These are phyloP conservation scores for Macrocybe gigantea DNA, from an alignment of 768 basidiomycete genomes.

Conservation along the genomic window DNA sequence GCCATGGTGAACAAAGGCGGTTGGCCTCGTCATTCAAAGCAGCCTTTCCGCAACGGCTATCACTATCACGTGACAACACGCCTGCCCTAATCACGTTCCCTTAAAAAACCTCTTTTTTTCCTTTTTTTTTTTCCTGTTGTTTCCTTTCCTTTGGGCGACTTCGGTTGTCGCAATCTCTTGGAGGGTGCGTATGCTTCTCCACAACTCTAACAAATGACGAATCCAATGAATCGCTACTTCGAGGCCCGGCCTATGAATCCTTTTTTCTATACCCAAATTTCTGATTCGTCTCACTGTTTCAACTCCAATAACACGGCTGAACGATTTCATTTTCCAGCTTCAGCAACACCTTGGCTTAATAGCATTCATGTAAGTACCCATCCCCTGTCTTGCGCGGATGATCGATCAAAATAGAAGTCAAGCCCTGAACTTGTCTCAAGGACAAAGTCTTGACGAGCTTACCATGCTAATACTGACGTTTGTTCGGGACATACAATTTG, in stretches of 20 bases:
- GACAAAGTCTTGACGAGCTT: conserved; percentile 65
- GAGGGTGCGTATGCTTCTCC: not conserved
- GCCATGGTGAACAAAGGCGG: conserved; percentile 46
- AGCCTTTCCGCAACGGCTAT: not conserved
- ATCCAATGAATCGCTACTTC: conserved; percentile 82
- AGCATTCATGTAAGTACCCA: conserved; percentile 20
- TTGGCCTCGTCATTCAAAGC: not conserved
- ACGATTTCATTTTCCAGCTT: conserved; percentile 6
- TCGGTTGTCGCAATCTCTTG: too few relatives aligned
- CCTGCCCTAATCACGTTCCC: conserved; percentile 32
- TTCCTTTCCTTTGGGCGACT: too few relatives aligned
- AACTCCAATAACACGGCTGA: conserved; percentile 3
- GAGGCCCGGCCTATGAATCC: conserved; percentile 71
- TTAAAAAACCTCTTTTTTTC: conserved; percentile 20
- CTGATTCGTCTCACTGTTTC: conserved; percentile 42
- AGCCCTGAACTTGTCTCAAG: conserved; percentile 79
- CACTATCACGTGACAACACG: conserved; percentile 4
- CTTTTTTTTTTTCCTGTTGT: conserved; percentile 19
- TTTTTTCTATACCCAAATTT: conserved; percentile 86
- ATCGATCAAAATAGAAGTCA: conserved; percentile 85
- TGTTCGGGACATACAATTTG: not conserved
- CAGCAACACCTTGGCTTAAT: not conserved
- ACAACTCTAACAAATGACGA: conserved; percentile 47
- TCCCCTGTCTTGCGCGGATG: conserved; percentile 25
- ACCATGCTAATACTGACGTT: conserved; percentile 87